phyloP scores from a whole-genome alignment of 768 basidiomycete genomes.

The Candolleomyces aberdarensis region DNA sequence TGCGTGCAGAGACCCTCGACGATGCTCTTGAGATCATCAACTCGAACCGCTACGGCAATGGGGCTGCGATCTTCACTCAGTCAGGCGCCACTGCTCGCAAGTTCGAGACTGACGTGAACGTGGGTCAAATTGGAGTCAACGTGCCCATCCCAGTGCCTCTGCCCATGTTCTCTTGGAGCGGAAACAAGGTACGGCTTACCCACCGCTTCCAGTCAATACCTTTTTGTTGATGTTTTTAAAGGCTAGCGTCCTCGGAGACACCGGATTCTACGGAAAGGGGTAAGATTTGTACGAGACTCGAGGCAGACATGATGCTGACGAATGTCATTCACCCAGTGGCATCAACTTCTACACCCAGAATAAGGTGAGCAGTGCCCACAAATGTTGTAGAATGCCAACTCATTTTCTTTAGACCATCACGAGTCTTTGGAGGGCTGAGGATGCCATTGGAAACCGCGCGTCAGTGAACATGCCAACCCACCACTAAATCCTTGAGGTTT shows the following conservation, averaged over 20 bases:
- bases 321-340: slow-evolving; percentile 44
- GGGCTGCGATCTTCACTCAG: slow-evolving; percentile 94
- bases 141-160: slow-evolving; percentile 89
- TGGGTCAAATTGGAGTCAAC: slow-evolving; percentile 93
- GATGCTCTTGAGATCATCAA: slow-evolving; percentile 91
- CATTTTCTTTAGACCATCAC: slow-evolving; percentile 69
- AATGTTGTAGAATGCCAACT: background rate
- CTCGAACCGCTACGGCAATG: slow-evolving; percentile 88
- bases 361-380: slow-evolving; percentile 49
- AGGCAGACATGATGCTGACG: background rate
- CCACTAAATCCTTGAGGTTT: slow-evolving; percentile 33
- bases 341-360: slow-evolving; percentile 96
- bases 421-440: slow-evolving; percentile 87
- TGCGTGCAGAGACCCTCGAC: slow-evolving; percentile 81
- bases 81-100: slow-evolving; percentile 92
- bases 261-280: slow-evolving; percentile 91
- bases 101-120: slow-evolving; percentile 85
- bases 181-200: slow-evolving; percentile 63
- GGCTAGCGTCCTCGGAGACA: slow-evolving; percentile 79
- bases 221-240: slow-evolving; percentile 15
- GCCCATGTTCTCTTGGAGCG: slow-evolving; percentile 96
- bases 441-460: slow-evolving; percentile 76
- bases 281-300: slow-evolving; percentile 22
- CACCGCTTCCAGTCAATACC: background rate
- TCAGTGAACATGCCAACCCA: slow-evolving; percentile 86